A percentile compares a stretch with the other conserved stretches of the same genome.
Conservation (phyloP, 2,329 filamentous ascomycete genomes). For the Aspergillus terreus region DNA sequence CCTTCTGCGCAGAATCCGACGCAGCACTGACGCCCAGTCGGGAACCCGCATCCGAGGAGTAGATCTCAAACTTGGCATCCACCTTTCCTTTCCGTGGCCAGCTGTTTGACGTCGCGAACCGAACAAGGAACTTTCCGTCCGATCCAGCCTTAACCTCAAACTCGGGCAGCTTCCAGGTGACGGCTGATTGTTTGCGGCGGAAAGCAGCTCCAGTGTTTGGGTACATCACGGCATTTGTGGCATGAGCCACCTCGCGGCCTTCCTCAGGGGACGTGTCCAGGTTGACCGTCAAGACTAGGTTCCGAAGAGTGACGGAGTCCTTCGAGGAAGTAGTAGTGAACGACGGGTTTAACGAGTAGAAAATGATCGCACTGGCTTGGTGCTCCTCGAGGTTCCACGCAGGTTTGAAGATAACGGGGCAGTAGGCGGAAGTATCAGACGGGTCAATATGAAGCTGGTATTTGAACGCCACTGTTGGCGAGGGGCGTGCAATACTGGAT, state of each 20-base stretch:
- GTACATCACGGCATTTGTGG: conserved; percentile 43
- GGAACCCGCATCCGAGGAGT: conserved; percentile 53
- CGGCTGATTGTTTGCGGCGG: conserved; percentile 44
- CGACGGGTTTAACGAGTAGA: conserved; percentile 77
- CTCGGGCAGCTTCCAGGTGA: conserved; percentile 45
- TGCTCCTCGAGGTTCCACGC: conserved; percentile 80
- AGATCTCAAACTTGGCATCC: conserved; percentile 78
- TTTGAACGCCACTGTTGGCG: conserved; percentile 74
- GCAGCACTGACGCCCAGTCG: conserved; percentile 60
- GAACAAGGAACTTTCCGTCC: conserved; percentile 74
- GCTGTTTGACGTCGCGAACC: conserved; percentile 70
- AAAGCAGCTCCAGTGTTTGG: conserved; percentile 43
- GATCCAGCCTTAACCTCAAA: conserved; percentile 52
- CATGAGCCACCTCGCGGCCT: conserved; percentile 38
- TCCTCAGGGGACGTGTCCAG: conserved; percentile 40
- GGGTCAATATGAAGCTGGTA: conserved; percentile 79
- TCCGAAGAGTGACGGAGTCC: conserved; percentile 60
- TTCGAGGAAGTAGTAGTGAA: conserved; percentile 47
- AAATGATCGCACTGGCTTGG: conserved; percentile 80
- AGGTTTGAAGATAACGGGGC: conserved; percentile 69
- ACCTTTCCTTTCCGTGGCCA: conserved; percentile 70
- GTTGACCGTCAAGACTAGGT: conserved; percentile 67
- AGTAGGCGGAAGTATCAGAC: conserved; percentile 53
- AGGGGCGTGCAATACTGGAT: conserved; percentile 64
- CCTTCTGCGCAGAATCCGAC: conserved; percentile 24